Base-by-base conservation (phyloP, 1,139 yeast species). In the Spathaspora sp. region DNA sequence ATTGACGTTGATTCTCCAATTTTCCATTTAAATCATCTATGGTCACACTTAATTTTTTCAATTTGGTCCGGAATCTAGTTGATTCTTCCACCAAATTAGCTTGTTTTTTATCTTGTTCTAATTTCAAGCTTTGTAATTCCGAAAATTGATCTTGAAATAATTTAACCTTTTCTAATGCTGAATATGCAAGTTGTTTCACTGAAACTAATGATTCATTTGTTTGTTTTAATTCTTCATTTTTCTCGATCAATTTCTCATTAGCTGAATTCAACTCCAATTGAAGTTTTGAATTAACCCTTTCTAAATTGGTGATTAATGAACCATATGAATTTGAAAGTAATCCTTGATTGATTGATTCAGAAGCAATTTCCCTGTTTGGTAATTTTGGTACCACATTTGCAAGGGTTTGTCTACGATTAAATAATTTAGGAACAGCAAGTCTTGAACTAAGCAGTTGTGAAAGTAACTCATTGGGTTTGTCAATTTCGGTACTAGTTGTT, bases 291-390 rank as follows among this genome's bases (percentile, higher is more conserved):
- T 41, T 41, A 3, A 33, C 43, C 15, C 11, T 34, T 16, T 41
- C 43, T 11, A 41, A 16, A 16, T 41, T 41, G 7, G 24, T 41
- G 4, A 41, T 41, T 24, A 41, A 33, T 2, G 23, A 18, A 1
- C 43, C 43, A 34, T 41, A 41, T 4, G 39, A 23, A 16, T 23
- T 38, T 33, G 43, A 33, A 33, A 41, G 43, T 13, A 23, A 23
- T 5, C 13, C 18, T 31, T 31, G 36, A 8, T 29, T 29, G 17
- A 29, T 26, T 8, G 11, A 26, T 11, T 26, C 23, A 20, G 23
- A 20, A 20, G 23, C 6, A 20, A 4, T 4, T 20, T 20, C 11
- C 27, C 9, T 25, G 27, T 9, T 25, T 27, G n/a, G 15, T n/a
- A 33, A 16, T 15, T 16, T 33, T 6, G 7, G 13, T 6, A 4